Evolutionary conservation across 2,329 filamentous ascomycete species (phyloP).

Genomic region (Aspergillus floridensis): DNA sequence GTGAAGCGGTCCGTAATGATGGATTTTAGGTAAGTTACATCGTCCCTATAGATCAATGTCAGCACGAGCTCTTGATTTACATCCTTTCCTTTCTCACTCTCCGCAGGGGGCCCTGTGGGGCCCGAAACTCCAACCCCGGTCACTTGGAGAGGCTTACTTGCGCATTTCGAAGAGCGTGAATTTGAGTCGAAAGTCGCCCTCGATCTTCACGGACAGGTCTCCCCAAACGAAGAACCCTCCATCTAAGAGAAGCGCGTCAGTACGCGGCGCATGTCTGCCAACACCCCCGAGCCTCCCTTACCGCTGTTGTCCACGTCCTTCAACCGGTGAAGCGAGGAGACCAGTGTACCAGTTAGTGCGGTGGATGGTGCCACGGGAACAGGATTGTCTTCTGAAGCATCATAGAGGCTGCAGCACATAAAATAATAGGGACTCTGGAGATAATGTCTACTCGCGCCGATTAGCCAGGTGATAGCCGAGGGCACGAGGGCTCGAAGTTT

Average conservation of each 20-base stretch:
- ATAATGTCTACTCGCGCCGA: slow-evolving; percentile 49
- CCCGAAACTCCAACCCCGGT: not conserved
- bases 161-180: slow-evolving; percentile 76
- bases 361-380: slow-evolving; percentile 48
- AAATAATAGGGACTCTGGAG: slow-evolving; percentile 65
- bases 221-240: slow-evolving; percentile 90
- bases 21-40: slow-evolving; percentile 53
- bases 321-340: slow-evolving; percentile 77
- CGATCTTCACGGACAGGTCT: slow-evolving; percentile 74
- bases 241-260: slow-evolving; percentile 46
- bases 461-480: slow-evolving; percentile 14
- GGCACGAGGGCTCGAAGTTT: not conserved
- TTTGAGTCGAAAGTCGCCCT: slow-evolving; percentile 69
- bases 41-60: slow-evolving; percentile 29
- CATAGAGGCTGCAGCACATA: slow-evolving; percentile 57
- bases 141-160: slow-evolving; percentile 41
- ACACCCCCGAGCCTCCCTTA: slow-evolving; percentile 26
- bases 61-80: slow-evolving; percentile 11
- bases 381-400: slow-evolving; percentile 47
- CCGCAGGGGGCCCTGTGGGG: not conserved
- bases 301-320: slow-evolving; percentile 71
- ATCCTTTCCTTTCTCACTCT: not conserved
- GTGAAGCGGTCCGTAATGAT: slow-evolving; percentile 67
- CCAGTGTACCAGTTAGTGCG: slow-evolving; percentile 67
- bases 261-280: not conserved